Percentiles rank a stretch among this genome's conserved stretches.
Evolutionary conservation across 2,329 filamentous ascomycete genomes (phyloP).

Genomic region (Fusarium gaditjirri): DNA sequence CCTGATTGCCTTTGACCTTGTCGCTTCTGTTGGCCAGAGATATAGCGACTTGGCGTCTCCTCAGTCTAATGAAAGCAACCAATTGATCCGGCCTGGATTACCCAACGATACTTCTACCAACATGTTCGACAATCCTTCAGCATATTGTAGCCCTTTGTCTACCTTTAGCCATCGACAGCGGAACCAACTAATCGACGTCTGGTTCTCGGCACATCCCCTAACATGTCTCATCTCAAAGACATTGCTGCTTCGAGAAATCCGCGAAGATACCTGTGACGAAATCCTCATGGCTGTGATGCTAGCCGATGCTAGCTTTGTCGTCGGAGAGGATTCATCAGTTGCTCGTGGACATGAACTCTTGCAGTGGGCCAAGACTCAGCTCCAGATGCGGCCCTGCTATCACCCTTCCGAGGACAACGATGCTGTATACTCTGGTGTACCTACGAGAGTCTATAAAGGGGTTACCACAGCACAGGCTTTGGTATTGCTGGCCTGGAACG

Average conservation of each 20-base stretch:
- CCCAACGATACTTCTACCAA: constrained; percentile 42
- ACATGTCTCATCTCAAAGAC: constrained; percentile 56
- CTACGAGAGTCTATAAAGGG: constrained; percentile 48
- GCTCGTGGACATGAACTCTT: constrained; percentile 48
- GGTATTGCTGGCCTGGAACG: constrained; percentile 52
- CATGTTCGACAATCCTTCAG: constrained; percentile 47
- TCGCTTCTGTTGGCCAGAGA: constrained; percentile 45
- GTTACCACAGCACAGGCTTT: constrained; percentile 50
- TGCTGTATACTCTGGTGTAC: constrained; percentile 42
- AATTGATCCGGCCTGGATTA: constrained; percentile 45
- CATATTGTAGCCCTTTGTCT: constrained; percentile 42
- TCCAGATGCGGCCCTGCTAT: constrained; percentile 44
- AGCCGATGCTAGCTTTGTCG: constrained; percentile 51
- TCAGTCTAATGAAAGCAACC: constrained; percentile 42
- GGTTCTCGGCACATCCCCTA: constrained; percentile 54
- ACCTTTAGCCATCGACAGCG: constrained; percentile 48
- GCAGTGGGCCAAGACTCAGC: constrained; percentile 49
- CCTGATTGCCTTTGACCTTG: constrained; percentile 47
- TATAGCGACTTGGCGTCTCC: constrained; percentile 47
- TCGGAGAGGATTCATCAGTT: constrained; percentile 44
- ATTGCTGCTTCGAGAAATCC: constrained; percentile 51
- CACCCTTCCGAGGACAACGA: constrained; percentile 33
- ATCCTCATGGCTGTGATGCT: constrained; percentile 53
- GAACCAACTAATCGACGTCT: constrained; percentile 54
- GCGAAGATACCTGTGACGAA: constrained; percentile 53